Evolutionary conservation across 306 rosid species (phyloP).

Genomic region (Hippophae rhamnoides): DNA sequence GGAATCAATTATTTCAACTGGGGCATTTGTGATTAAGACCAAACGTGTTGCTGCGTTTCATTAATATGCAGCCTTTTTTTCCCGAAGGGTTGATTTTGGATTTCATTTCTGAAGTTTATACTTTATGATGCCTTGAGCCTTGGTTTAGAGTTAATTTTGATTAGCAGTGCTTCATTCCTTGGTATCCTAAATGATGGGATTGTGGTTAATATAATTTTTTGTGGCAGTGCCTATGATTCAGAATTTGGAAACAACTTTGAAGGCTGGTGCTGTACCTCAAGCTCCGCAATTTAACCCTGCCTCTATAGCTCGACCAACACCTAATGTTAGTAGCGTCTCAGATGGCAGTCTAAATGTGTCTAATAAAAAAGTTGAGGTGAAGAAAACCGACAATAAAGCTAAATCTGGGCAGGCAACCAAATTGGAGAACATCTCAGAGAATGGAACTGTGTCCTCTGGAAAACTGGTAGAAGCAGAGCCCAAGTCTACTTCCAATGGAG

Average conservation of each 20-base stretch:
- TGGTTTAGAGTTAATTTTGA: too few relatives aligned
- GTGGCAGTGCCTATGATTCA: conserved; percentile 97
- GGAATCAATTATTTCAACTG: too few relatives aligned
- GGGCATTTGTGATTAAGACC: too few relatives aligned
- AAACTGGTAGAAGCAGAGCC: conserved; percentile 14
- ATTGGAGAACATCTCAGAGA: conserved; percentile 16
- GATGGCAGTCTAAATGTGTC: neutral
- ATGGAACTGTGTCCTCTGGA: too few relatives aligned
- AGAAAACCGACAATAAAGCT: neutral
- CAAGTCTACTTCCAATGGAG: conserved; percentile 21
- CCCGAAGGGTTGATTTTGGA: too few relatives aligned
- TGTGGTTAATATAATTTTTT: too few relatives aligned
- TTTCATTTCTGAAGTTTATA: too few relatives aligned
- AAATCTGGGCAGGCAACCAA: conserved; percentile 15
- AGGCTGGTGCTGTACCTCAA: conserved; percentile 67
- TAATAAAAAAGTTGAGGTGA: neutral
- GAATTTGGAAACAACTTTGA: conserved; percentile 70
- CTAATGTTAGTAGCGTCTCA: conserved; percentile 9
- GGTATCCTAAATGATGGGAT: neutral
- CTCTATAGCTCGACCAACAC: conserved; percentile 11
- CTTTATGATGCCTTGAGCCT: too few relatives aligned
- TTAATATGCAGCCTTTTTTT: too few relatives aligned
- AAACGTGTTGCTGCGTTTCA: too few relatives aligned
- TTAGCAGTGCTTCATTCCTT: too few relatives aligned
- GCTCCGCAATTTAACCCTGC: conserved; percentile 66